These are phyloP conservation scores for Hypoxylon trugodes DNA, from an alignment of 495 filamentous ascomycete species.

Conservation along the genomic window DNA sequence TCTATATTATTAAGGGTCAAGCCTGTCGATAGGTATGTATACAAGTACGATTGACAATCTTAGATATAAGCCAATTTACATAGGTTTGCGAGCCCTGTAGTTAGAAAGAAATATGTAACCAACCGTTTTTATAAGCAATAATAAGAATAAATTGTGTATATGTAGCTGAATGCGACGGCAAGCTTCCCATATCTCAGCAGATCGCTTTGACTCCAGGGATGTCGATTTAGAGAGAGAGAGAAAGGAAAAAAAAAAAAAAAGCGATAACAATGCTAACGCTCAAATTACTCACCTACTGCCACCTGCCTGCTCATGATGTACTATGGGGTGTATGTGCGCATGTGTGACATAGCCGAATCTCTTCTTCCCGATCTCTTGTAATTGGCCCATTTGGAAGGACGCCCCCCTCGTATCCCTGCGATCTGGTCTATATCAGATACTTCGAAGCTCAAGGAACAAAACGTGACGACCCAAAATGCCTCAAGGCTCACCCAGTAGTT, in stretches of 20 bases:
- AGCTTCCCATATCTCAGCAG: neutral
- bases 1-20: slow-evolving; percentile 25
- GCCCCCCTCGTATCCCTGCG: slow-evolving; percentile 18
- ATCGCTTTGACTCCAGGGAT: slow-evolving; percentile 24
- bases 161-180: too few species aligned
- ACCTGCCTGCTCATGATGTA: too few species aligned
- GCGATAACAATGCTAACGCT: too few species aligned
- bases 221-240: neutral
- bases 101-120: too few species aligned
- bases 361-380: slow-evolving; percentile 1
- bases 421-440: slow-evolving; percentile 28
- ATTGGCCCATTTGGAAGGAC: slow-evolving; percentile 18
- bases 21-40: neutral
- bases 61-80: neutral
- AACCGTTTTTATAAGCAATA: too few species aligned
- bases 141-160: too few species aligned
- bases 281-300: too few species aligned
- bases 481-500: slow-evolving; percentile 20
- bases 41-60: neutral
- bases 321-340: too few species aligned
- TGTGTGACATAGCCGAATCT: slow-evolving; percentile 27
- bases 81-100: too few species aligned
- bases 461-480: slow-evolving; percentile 36
- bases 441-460: slow-evolving; percentile 29
- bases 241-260: too few species aligned